These are phyloP conservation scores for Dendrobium nobile DNA, from an alignment of 106 monocot species.

Conservation along the genomic window DNA sequence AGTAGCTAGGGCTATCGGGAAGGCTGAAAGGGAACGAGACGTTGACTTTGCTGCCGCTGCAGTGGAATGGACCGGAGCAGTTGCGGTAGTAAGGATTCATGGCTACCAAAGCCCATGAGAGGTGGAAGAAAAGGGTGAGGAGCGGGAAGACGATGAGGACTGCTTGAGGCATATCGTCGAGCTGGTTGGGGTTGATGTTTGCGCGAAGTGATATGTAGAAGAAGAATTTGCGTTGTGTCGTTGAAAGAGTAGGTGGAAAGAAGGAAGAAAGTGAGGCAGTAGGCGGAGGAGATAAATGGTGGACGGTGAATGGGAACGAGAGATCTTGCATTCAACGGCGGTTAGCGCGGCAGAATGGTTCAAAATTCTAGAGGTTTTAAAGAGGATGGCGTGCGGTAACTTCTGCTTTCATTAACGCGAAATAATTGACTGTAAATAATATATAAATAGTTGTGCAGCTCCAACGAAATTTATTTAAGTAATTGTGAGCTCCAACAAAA, in stretches of 20 bases:
- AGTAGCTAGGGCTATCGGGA: conserved; percentile 6
- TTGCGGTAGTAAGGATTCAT: background rate
- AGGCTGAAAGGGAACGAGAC: conserved; percentile 20
- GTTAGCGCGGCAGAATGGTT: background rate
- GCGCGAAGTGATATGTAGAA: background rate
- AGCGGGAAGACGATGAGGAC: background rate
- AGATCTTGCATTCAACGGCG: background rate
- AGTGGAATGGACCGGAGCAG: background rate
- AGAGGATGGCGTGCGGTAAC: too few species aligned
- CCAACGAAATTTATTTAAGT: too few species aligned
- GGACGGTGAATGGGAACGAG: background rate
- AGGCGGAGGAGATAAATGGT: background rate
- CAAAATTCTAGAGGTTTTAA: background rate
- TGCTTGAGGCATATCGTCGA: conserved; percentile 4
- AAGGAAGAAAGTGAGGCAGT: background rate
- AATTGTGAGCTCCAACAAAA: too few species aligned
- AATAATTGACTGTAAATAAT: too few species aligned
- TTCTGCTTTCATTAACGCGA: too few species aligned
- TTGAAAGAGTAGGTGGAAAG: background rate
- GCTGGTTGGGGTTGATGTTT: background rate
- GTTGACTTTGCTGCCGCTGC: background rate
- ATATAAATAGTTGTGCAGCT: too few species aligned
- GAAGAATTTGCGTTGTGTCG: background rate
- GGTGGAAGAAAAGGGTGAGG: background rate
- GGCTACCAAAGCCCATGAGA: background rate